phyloP scores from a whole-genome alignment of 345 rosid genomes.

The Kandelia obovata region DNA sequence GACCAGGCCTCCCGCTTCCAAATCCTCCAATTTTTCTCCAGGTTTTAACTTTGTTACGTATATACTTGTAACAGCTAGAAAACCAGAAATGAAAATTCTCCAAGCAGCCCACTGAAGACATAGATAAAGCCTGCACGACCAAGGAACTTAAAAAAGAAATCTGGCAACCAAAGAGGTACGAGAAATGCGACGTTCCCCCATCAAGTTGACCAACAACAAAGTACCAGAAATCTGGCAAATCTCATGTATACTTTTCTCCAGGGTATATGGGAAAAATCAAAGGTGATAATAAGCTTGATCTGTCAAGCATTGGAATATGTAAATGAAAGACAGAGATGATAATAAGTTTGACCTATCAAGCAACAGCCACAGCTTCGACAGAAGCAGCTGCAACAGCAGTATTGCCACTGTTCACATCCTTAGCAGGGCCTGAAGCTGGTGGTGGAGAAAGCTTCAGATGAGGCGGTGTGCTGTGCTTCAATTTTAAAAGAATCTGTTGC shows the following conservation, averaged over 20 bases:
- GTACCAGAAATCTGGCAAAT: neutral
- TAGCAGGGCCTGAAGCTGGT: slow-evolving; percentile 28
- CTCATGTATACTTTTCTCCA: neutral
- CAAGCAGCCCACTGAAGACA: too few species aligned
- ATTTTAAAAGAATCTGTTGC: slow-evolving; percentile 61
- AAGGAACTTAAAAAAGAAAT: neutral
- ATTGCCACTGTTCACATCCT: slow-evolving; percentile 29
- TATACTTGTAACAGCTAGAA: neutral
- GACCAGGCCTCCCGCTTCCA: too few species aligned
- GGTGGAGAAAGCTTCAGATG: slow-evolving; percentile 58
- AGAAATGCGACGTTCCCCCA: slow-evolving; percentile 3
- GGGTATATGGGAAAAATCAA: too few species aligned
- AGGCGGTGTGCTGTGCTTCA: slow-evolving; percentile 65
- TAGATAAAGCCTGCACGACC: neutral
- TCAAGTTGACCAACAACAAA: too few species aligned
- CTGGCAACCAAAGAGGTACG: neutral
- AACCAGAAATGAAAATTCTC: neutral
- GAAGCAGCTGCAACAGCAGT: slow-evolving; percentile 17
- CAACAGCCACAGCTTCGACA: slow-evolving; percentile 43
- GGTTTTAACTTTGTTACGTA: neutral
- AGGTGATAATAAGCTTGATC: slow-evolving; percentile 2
- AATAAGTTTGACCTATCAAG: slow-evolving; percentile 26
- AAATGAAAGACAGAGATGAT: slow-evolving; percentile 3
- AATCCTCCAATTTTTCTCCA: neutral
- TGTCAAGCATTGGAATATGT: slow-evolving; percentile 30